phyloP scores from a whole-genome alignment of 31 red algal species.

The Odonthalia washingtoniensis region DNA sequence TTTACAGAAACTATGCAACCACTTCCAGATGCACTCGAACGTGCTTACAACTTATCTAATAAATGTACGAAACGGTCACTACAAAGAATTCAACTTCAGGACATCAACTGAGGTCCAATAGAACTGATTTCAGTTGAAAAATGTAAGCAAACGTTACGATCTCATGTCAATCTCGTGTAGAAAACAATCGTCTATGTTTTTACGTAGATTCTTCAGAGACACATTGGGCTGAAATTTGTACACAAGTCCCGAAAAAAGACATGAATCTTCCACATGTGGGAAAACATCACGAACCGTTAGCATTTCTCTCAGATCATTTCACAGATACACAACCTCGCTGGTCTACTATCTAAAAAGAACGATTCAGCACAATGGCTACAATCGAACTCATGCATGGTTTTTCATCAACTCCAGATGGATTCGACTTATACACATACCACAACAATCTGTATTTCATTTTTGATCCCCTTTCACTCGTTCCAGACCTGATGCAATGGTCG shows the following conservation, averaged over 20 bases:
- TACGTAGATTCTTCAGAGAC: not conserved
- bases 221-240: not conserved
- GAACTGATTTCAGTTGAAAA: too few species aligned
- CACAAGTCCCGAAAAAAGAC: not conserved
- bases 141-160: not conserved
- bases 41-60: not conserved
- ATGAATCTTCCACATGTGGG: not conserved
- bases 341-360: too few species aligned
- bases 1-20: not conserved
- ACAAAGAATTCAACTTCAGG: too few species aligned
- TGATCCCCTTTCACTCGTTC: too few species aligned
- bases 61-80: not conserved
- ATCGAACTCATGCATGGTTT: too few species aligned
- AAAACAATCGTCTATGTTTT: not conserved
- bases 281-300: not conserved
- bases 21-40: not conserved
- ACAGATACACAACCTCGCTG: too few species aligned
- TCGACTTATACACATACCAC: conserved; percentile 2
- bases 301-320: not conserved
- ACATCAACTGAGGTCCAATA: too few species aligned
- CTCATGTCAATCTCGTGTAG: not conserved
- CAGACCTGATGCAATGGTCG: too few species aligned
- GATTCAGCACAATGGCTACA: too few species aligned
- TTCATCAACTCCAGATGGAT: not conserved
- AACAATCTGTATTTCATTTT: conserved; percentile 1